Conservation (phyloP, 179 eudicot genomes). For the Heliamphora pulchella region DNA sequence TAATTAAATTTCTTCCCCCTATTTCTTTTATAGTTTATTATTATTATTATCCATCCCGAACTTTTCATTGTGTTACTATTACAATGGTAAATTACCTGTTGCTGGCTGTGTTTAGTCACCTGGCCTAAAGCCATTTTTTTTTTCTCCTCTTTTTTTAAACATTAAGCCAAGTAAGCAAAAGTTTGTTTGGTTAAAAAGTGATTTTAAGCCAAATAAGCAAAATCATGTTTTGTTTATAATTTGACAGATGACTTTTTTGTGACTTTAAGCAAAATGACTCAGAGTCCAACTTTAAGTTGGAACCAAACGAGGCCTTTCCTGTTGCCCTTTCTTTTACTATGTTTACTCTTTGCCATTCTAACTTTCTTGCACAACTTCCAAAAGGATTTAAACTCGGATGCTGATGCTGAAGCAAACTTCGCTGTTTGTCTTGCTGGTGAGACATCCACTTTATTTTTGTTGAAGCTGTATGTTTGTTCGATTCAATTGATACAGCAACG, state of each 20-base stretch:
- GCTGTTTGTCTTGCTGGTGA: slow-evolving; percentile 61
- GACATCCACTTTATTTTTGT: slow-evolving; percentile 10
- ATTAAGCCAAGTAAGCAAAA: no score
- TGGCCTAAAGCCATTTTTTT: no score
- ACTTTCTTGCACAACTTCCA: slow-evolving; percentile 14
- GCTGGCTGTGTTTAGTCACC: background rate
- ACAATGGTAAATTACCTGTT: background rate
- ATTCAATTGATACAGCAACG: background rate
- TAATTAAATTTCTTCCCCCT: background rate
- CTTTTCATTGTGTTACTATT: background rate
- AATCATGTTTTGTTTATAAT: no score
- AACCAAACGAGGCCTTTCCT: background rate
- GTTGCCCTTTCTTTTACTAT: background rate
- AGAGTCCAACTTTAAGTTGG: no score
- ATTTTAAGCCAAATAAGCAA: no score
- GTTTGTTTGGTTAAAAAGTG: no score
- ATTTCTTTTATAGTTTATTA: background rate
- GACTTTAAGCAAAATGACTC: no score
- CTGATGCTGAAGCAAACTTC: slow-evolving; percentile 85
- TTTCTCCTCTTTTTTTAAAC: no score
- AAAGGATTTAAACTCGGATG: slow-evolving; percentile 72
- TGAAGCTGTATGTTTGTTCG: background rate
- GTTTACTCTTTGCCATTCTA: background rate
- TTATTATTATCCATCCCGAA: background rate
- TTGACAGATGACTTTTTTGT: no score